phyloP scores from a whole-genome alignment of 2,329 filamentous ascomycete species.

The Ceratocystis colombiana region DNA sequence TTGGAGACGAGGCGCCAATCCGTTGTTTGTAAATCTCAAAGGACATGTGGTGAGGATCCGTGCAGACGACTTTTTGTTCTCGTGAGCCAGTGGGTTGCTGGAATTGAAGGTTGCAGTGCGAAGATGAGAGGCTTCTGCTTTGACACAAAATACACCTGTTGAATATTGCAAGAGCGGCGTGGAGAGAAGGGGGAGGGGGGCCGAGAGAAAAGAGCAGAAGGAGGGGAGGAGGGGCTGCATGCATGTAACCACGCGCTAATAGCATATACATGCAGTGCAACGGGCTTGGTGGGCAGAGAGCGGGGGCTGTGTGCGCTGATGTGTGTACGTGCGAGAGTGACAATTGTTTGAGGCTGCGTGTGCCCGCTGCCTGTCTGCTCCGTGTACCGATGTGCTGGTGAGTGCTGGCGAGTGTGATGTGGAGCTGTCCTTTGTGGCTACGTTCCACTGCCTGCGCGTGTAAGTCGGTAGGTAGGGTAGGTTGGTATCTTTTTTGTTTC shows the following conservation, averaged over 20 bases:
- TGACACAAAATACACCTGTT: neutral
- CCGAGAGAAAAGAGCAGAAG: neutral
- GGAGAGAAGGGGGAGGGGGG: neutral
- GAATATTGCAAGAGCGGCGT: neutral
- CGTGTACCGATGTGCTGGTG: neutral
- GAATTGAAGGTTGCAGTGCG: too few relatives aligned
- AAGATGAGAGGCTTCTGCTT: neutral
- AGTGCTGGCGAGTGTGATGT: neutral
- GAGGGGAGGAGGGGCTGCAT: neutral
- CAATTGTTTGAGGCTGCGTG: too few relatives aligned
- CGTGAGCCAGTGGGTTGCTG: neutral
- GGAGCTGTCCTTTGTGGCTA: too few relatives aligned
- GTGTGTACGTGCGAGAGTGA: neutral
- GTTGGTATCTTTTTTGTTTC: too few relatives aligned
- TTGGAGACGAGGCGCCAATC: too few relatives aligned
- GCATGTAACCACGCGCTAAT: neutral
- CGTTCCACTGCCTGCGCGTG: too few relatives aligned
- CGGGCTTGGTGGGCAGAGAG: neutral
- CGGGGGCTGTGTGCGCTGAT: too few relatives aligned
- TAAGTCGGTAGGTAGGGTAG: too few relatives aligned
- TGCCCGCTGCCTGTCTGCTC: neutral
- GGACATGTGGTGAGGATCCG: neutral
- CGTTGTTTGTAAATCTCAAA: neutral
- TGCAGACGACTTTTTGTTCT: conserved; percentile 3
- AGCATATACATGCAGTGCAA: neutral